Conservation (phyloP, 371 early-diverging fungal genomes). For the Lichtheimia ramosa region DNA sequence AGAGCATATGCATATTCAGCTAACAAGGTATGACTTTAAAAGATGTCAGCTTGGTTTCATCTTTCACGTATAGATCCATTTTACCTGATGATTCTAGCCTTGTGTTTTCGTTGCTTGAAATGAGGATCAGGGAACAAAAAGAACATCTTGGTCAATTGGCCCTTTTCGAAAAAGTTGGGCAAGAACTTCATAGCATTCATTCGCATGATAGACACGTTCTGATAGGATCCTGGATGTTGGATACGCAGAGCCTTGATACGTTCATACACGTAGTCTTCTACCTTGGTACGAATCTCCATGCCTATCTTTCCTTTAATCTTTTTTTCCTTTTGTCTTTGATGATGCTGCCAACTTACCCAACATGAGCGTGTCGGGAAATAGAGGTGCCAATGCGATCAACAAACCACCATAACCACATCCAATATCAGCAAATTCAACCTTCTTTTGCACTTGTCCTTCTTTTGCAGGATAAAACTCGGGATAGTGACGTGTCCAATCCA, state of each 20-base stretch:
- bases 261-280: constrained; percentile 92
- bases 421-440: constrained; percentile 97
- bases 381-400: constrained; percentile 84
- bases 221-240: constrained; percentile 82
- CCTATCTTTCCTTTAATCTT: constrained; percentile 35
- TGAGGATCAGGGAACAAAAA: constrained; percentile 99
- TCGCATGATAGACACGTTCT: constrained; percentile 94
- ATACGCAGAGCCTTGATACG: constrained; percentile 87
- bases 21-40: constrained; percentile 68
- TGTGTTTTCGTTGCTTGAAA: constrained; percentile 99
- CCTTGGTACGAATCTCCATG: constrained; percentile 99
- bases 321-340: background rate
- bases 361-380: constrained; percentile 90
- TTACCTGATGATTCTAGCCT: constrained; percentile 95
- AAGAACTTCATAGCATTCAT: constrained; percentile 99
- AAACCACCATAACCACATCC: constrained; percentile 99
- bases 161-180: constrained; percentile 97
- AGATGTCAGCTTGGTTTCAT: background rate
- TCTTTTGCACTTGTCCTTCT: constrained; percentile 41
- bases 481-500: constrained; percentile 92
- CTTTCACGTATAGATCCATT: background rate
- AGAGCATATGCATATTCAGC: constrained; percentile 96
- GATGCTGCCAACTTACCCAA: constrained; percentile 55
- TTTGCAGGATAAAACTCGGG: constrained; percentile 69
- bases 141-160: constrained; percentile 96